Base-by-base conservation (phyloP, 2,329 filamentous ascomycete species). In the Botrytis cinerea region DNA sequence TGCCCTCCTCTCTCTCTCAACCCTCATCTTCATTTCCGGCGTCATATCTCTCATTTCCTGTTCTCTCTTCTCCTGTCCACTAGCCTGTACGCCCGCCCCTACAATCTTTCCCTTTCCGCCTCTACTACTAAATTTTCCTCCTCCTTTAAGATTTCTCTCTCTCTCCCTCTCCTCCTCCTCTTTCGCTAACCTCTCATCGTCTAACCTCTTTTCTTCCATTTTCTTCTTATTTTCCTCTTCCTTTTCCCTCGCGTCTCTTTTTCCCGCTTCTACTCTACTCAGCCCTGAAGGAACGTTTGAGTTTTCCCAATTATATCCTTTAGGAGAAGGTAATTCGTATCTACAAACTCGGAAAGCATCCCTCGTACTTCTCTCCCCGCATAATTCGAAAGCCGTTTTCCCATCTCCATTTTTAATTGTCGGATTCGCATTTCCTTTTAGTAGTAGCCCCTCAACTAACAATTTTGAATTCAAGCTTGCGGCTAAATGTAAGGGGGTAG, bases 331-430 rank as follows among this genome's bases (percentile, higher is more conserved):
- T 10, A 98, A 85, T 79, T 97, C 92, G 46, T 89, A 87, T 10
- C 96, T 92, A 6, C 94, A 94, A 2, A 98, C 89, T 2, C 96
- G 92, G 84, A 99, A 99, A 0, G 95, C 93, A 80, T 98, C 95
- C 2, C 95, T 90, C 0, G 95, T 98, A 2, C 91, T 83, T 7
- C 94, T 89, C 81, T 98, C 94, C 60, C 95, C 94, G 0, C 93
- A 90, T 1, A 99, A 87, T 72, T 97, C 94, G 81, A 97, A 98
- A 0, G 96, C 83, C 0, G 93, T 92, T 81, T 92, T 94, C n/a
- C 92, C 92, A 75, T 98, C 94, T 4, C 82, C 85, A 79, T 92
- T 97, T 40, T 82, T 82, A 1, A 91, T 72, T 0, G 90, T 90
- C 0, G 96, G 96, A 78, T 97, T 89, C 2, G 94, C 92, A 1